Evolutionary conservation across 805 yeast genomes (phyloP), one percentile per base, ranked within the genome.

Genomic region (Candida maltosa): DNA sequence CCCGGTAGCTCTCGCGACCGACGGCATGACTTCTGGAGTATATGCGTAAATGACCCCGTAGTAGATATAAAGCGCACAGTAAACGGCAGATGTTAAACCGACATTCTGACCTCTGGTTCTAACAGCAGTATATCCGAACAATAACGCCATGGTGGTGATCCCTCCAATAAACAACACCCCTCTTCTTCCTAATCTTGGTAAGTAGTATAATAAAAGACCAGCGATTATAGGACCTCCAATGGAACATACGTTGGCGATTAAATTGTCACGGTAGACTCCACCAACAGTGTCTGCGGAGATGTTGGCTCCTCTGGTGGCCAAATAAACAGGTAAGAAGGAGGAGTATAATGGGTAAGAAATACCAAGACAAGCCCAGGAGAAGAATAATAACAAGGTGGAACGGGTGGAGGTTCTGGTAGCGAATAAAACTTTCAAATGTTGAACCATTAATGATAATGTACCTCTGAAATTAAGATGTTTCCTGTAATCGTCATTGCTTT

Each of bases 101-200:
- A 60, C 51, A 44, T 60, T 52, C 15, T 61, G 57, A 20, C 68
- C 56, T 34, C 73, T 60, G 0, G 79, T 70, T 52, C 70, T 67
- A 10, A 76, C 78, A 1, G 77, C 70, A 12, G 85, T 79, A 48
- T 76, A 78, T 28, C 78, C 80, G 52, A 78, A 77, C 34, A 80
- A 51, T 34, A 79, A 66, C 2, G 75, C 75, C 72, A 78, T 78
- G 1, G 78, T 62, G 18, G 71, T 44, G 3, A 78, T 14, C 4
- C 78, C 73, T 22, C 83, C 80, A 36, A 73, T 57, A 3, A 60
- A 57, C 70, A 78, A 62, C 0, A 80, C 69, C n/a, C 83, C 83
- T 47, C 75, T 65, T 52, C 83, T 62, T 6, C 83, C 81, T 16
- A 78, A 51, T 19, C 33, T 34, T 1, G 54, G 58, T 9, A 49